These are phyloP conservation scores for Setomelanomma holmii DNA, from an alignment of 2,329 filamentous ascomycete species.

Conservation along the genomic window DNA sequence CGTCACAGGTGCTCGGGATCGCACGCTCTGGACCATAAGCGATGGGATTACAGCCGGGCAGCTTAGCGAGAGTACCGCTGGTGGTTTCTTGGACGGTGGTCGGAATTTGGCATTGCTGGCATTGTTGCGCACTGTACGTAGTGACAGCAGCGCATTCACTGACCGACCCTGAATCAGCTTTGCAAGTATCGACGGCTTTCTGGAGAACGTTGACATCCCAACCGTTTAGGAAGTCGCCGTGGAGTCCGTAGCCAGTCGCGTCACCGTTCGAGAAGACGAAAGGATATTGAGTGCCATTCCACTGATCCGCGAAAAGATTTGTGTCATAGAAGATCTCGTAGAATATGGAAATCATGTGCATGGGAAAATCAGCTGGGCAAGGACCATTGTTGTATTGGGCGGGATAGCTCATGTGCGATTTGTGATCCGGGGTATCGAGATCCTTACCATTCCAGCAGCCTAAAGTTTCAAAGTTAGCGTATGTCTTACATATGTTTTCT, in stretches of 20 bases:
- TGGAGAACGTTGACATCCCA: constrained; percentile 73
- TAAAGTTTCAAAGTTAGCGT: too few species aligned
- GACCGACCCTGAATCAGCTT: constrained; percentile 50
- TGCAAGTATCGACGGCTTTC: constrained; percentile 71
- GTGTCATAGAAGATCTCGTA: constrained; percentile 97
- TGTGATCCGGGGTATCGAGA: constrained; percentile 65
- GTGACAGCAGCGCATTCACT: constrained; percentile 55
- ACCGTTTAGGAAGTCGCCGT: constrained; percentile 74
- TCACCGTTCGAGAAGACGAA: constrained; percentile 73
- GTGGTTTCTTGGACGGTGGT: constrained; percentile 54
- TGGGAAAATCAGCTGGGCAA: constrained; percentile 59
- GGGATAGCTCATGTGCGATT: constrained; percentile 70
- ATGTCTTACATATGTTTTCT: background rate
- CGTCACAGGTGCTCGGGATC: constrained; percentile 48
- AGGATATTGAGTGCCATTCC: constrained; percentile 51
- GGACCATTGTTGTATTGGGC: constrained; percentile 57
- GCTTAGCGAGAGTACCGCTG: constrained; percentile 54
- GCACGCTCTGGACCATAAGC: constrained; percentile 36
- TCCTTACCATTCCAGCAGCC: constrained; percentile 72
- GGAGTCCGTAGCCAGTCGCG: constrained; percentile 71
- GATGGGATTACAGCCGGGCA: constrained; percentile 66
- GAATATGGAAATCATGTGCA: constrained; percentile 42
- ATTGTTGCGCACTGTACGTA: constrained; percentile 53
- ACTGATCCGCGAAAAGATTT: constrained; percentile 70
- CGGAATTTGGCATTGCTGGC: constrained; percentile 60